Conservation (phyloP, 1,284 basidiomycete genomes). For the Pulchroboletus neoregius region DNA sequence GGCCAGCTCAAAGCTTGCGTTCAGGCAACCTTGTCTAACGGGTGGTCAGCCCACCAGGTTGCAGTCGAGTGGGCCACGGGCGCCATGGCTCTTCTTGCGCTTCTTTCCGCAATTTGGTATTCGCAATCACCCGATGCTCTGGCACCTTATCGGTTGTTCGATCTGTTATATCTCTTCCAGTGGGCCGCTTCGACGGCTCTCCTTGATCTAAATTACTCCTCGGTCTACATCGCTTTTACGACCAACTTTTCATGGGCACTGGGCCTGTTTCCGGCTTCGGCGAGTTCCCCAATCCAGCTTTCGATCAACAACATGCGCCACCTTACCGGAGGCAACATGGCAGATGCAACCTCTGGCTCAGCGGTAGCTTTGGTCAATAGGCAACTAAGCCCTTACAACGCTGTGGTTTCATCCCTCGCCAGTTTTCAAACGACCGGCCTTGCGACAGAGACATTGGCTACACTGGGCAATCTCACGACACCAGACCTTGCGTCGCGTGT, state of each 20-base stretch:
- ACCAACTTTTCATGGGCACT: conserved; percentile 89
- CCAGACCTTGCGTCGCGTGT: conserved; percentile 1
- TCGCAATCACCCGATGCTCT: conserved; percentile 50
- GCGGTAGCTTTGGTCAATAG: conserved; percentile 76
- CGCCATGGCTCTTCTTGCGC: conserved; percentile 63
- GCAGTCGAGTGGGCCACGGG: conserved; percentile 79
- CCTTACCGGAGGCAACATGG: conserved; percentile 74
- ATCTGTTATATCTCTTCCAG: conserved; percentile 81
- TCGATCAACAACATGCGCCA: conserved; percentile 81
- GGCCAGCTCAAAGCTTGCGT: conserved; percentile 81
- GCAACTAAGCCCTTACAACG: conserved; percentile 75
- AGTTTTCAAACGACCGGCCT: neutral
- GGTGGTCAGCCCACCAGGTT: conserved; percentile 74
- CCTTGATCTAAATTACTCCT: conserved; percentile 84
- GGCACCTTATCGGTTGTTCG: conserved; percentile 67
- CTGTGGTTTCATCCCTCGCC: conserved; percentile 9
- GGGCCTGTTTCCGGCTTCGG: conserved; percentile 68
- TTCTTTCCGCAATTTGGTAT: conserved; percentile 66
- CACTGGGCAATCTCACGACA: conserved; percentile 11
- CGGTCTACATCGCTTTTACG: conserved; percentile 74
- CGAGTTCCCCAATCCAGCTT: conserved; percentile 59
- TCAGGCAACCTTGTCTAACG: conserved; percentile 89
- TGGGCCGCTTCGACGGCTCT: conserved; percentile 74
- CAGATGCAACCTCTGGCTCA: conserved; percentile 50
- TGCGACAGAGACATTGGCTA: conserved; percentile 8